Percentiles rank a stretch among this genome's conserved stretches.
These are phyloP conservation scores for Jaapia argillacea DNA, from an alignment of 768 basidiomycete species.

Conservation along the genomic window DNA sequence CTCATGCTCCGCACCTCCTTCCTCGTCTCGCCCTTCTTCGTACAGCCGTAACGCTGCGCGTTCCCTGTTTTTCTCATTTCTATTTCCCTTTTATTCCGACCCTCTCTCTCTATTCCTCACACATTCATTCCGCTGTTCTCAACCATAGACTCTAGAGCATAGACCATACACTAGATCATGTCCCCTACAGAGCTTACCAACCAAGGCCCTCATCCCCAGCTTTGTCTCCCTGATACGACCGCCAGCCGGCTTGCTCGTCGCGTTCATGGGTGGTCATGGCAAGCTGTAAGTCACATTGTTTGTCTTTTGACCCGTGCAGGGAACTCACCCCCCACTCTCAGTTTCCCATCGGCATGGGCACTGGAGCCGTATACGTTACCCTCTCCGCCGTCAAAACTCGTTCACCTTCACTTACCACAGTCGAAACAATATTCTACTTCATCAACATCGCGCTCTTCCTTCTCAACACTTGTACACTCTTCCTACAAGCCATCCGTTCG, in stretches of 20 bases:
- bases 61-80: too few species aligned
- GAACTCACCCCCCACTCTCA: conserved; percentile 6
- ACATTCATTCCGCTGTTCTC: neutral
- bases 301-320: neutral
- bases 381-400: conserved; percentile 29
- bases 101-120: neutral
- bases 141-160: neutral
- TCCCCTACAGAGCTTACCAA: neutral
- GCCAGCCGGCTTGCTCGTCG: conserved; percentile 28
- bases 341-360: conserved; percentile 43
- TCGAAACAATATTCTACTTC: conserved; percentile 37
- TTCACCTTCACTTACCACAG: conserved; percentile 18
- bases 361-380: conserved; percentile 39
- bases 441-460: conserved; percentile 33
- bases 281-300: conserved; percentile 32
- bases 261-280: conserved; percentile 44
- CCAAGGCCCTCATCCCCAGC: neutral
- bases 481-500: conserved; percentile 32
- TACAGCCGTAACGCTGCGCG: too few species aligned
- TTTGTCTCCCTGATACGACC: neutral
- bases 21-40: too few species aligned
- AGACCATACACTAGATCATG: neutral
- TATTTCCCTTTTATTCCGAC: neutral
- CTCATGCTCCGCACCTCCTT: too few species aligned
- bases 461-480: conserved; percentile 30